Percentiles rank a stretch among this genome's conserved stretches.
Conservation (phyloP, 2,329 filamentous ascomycete genomes). For the Cryphonectria parasitica region DNA sequence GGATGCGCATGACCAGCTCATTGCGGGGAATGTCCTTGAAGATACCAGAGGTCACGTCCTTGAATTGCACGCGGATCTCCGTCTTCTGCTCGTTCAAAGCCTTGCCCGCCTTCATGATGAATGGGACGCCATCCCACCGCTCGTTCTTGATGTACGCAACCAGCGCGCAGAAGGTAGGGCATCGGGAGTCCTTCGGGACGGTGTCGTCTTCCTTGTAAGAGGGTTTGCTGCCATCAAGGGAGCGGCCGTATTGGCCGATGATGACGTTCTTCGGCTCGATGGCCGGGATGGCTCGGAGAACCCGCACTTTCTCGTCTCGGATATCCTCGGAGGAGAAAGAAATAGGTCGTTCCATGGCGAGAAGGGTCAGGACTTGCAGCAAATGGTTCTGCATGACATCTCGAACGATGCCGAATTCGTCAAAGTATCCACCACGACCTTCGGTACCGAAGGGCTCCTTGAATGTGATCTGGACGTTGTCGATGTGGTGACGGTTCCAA, state of each 20-base stretch:
- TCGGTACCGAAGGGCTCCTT: conserved; percentile 99
- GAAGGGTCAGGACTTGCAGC: conserved; percentile 90
- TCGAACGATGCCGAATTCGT: conserved; percentile 98
- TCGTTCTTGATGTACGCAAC: conserved; percentile 99
- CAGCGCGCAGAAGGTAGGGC: conserved; percentile 96
- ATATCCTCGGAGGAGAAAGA: conserved; percentile 98
- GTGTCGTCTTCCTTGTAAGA: conserved; percentile 99
- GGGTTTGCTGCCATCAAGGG: conserved; percentile 93
- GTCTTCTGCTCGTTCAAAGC: conserved; percentile 99
- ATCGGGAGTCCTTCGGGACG: conserved; percentile 94
- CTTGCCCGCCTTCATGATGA: conserved; percentile 99
- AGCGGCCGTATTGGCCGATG: conserved; percentile 97
- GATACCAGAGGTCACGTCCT: conserved; percentile 98
- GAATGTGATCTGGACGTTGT: conserved; percentile 98
- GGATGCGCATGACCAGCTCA: conserved; percentile 98
- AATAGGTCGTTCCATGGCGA: conserved; percentile 97
- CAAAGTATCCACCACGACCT: conserved; percentile 96
- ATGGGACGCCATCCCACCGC: conserved; percentile 97
- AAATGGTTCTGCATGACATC: conserved; percentile 99
- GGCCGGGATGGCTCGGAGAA: conserved; percentile 87
- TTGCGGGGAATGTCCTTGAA: conserved; percentile 99
- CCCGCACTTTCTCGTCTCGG: conserved; percentile 97
- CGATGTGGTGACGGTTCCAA: conserved; percentile 99
- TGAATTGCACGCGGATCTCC: conserved; percentile 98
- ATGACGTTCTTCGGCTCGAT: conserved; percentile 99